Evolutionary conservation across 1,284 basidiomycete species (phyloP).

Genomic region (Leccinum variabile): DNA sequence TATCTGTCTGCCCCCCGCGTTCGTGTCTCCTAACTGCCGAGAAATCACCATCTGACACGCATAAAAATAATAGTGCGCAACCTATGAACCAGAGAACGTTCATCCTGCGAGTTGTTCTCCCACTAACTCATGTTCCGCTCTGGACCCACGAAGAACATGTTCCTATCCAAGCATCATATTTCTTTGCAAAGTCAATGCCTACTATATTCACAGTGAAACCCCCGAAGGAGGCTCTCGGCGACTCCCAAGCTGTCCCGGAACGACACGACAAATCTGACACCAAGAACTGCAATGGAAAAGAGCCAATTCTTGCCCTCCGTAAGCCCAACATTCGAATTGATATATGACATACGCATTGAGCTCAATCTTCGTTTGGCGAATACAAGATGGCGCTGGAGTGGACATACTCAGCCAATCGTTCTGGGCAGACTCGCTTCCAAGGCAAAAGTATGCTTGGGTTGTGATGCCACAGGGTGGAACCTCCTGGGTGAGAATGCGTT

Average conservation of each 20-base stretch:
- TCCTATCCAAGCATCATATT: slow-evolving; percentile 56
- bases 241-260: background rate
- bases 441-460: slow-evolving; percentile 63
- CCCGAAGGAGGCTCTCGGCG: slow-evolving; percentile 39
- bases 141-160: slow-evolving; percentile 39
- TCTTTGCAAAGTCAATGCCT: slow-evolving; percentile 55
- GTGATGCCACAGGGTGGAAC: slow-evolving; percentile 74
- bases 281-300: slow-evolving; percentile 27
- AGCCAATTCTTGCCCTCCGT: slow-evolving; percentile 75
- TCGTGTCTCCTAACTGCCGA: slow-evolving; percentile 11
- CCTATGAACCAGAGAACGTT: slow-evolving; percentile 1
- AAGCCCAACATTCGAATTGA: slow-evolving; percentile 28
- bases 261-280: background rate
- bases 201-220: slow-evolving; percentile 58
- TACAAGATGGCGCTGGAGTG: slow-evolving; percentile 76
- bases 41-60: background rate
- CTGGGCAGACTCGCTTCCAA: slow-evolving; percentile 61
- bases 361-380: slow-evolving; percentile 1
- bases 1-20: slow-evolving; percentile 23
- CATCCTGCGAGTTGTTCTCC: slow-evolving; percentile 35
- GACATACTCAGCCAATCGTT: slow-evolving; percentile 56
- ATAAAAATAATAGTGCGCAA: background rate
- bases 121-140: slow-evolving; percentile 44
- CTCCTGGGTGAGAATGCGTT: slow-evolving; percentile 56
- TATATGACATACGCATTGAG: background rate